A percentile compares a stretch with the other conserved stretches of the same genome.
Evolutionary conservation across 495 filamentous ascomycete genomes (phyloP).

Genomic region (Penicillium samsonianum): DNA sequence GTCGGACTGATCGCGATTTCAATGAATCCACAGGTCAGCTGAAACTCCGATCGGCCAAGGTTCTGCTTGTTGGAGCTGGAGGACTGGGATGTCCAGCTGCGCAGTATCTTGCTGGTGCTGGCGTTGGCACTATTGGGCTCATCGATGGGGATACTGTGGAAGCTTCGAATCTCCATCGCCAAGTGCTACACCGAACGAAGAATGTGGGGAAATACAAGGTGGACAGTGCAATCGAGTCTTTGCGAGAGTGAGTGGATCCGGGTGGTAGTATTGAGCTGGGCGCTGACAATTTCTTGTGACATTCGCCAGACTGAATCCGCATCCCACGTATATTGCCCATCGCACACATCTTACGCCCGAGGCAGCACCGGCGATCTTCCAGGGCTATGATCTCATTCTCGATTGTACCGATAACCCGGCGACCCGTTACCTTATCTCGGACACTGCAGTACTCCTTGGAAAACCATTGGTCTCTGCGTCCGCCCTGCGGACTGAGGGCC

Average conservation of each 20-base stretch:
- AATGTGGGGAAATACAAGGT: slow-evolving; percentile 81
- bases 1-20: slow-evolving; percentile 11
- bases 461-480: slow-evolving; percentile 89
- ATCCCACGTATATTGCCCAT: slow-evolving; percentile 62
- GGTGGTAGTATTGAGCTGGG: background rate
- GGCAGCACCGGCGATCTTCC: slow-evolving; percentile 64
- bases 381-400: slow-evolving; percentile 76
- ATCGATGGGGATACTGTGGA: slow-evolving; percentile 89
- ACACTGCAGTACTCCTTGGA: slow-evolving; percentile 73
- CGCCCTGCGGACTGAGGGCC: slow-evolving; percentile 81
- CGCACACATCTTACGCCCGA: slow-evolving; percentile 59
- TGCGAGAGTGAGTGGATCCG: slow-evolving; percentile 54
- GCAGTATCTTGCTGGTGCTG: slow-evolving; percentile 84
- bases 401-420: slow-evolving; percentile 95
- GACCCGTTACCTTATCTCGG: slow-evolving; percentile 89
- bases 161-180: slow-evolving; percentile 87
- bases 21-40: slow-evolving; percentile 65
- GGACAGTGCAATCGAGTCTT: slow-evolving; percentile 68
- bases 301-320: slow-evolving; percentile 62
- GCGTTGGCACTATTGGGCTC: slow-evolving; percentile 79
- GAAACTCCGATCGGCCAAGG: slow-evolving; percentile 63
- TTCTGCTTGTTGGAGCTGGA: slow-evolving; percentile 89
- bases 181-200: slow-evolving; percentile 73
- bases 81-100: slow-evolving; percentile 92
- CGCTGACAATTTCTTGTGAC: slow-evolving; percentile 3